These are phyloP conservation scores for Taphrina confusa DNA, from an alignment of 1,139 yeast genomes.

Conservation along the genomic window DNA sequence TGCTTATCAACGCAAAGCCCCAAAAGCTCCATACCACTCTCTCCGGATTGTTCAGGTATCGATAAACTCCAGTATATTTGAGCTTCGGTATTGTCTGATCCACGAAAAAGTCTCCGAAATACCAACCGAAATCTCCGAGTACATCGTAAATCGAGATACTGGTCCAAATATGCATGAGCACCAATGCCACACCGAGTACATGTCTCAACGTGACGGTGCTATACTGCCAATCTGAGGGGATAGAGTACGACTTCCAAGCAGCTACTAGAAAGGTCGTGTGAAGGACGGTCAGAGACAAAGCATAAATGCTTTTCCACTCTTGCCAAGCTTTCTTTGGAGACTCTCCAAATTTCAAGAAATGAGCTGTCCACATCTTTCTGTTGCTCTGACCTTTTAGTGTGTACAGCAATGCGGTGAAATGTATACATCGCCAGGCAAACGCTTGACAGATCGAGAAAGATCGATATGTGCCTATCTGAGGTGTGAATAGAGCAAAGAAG, in stretches of 20 bases:
- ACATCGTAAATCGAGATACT: constrained; percentile 69
- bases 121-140: constrained; percentile 86
- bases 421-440: constrained; percentile 55
- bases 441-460: constrained; percentile 54
- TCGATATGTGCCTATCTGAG: constrained; percentile 45
- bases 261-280: constrained; percentile 48
- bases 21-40: constrained; percentile 77
- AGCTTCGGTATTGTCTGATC: constrained; percentile 56
- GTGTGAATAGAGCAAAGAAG: constrained; percentile 53
- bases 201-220: constrained; percentile 55
- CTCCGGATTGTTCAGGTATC: constrained; percentile 83
- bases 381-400: constrained; percentile 64
- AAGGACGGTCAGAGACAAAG: constrained; percentile 52
- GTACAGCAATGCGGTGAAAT: constrained; percentile 57
- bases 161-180: constrained; percentile 70
- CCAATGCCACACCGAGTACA: constrained; percentile 58
- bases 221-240: constrained; percentile 34
- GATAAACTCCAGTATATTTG: constrained; percentile 80
- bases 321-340: constrained; percentile 69
- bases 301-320: constrained; percentile 76
- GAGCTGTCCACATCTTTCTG: constrained; percentile 64
- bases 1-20: constrained; percentile 70
- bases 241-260: constrained; percentile 34
- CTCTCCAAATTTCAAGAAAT: constrained; percentile 66
- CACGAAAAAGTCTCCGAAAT: constrained; percentile 82